A percentile compares a stretch with the other conserved stretches of the same genome.
Conservation (phyloP, 1,139 yeast genomes). For the Kodamaea sp. region DNA sequence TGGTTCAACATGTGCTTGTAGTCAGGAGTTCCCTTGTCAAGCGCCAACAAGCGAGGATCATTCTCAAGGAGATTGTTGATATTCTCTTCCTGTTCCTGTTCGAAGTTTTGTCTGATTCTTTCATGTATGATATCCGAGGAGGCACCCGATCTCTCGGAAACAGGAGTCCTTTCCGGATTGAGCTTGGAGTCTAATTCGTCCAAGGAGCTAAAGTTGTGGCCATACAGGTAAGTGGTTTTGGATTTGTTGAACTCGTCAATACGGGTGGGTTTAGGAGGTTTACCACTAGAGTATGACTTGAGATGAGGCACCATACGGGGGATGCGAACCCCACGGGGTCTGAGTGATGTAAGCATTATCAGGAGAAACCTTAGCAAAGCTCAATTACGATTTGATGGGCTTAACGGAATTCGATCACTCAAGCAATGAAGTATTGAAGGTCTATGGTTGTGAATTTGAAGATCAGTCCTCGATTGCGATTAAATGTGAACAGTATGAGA, state of each 20-base stretch:
- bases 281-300: background rate
- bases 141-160: background rate
- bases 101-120: constrained; percentile 10
- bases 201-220: constrained; percentile 22
- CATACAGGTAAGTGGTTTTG: constrained; percentile 38
- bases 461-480: no score
- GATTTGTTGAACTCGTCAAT: constrained; percentile 44
- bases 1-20: constrained; percentile 35
- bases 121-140: constrained; percentile 13
- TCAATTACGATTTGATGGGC: no score
- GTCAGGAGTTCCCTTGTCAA: constrained; percentile 39
- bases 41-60: constrained; percentile 36
- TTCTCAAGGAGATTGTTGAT: constrained; percentile 28
- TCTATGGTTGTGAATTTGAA: no score
- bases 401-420: no score
- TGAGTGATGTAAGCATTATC: no score
- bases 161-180: constrained; percentile 9
- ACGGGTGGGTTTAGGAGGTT: constrained; percentile 10
- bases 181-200: constrained; percentile 22
- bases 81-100: constrained; percentile 19
- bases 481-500: no score
- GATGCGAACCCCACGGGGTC: background rate
- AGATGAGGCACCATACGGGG: background rate
- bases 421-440: no score
- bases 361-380: no score